Percentiles rank a stretch among this genome's conserved stretches.
phyloP scores from a whole-genome alignment of 208 protist genomes.

The Trypanosoma scelopori region DNA sequence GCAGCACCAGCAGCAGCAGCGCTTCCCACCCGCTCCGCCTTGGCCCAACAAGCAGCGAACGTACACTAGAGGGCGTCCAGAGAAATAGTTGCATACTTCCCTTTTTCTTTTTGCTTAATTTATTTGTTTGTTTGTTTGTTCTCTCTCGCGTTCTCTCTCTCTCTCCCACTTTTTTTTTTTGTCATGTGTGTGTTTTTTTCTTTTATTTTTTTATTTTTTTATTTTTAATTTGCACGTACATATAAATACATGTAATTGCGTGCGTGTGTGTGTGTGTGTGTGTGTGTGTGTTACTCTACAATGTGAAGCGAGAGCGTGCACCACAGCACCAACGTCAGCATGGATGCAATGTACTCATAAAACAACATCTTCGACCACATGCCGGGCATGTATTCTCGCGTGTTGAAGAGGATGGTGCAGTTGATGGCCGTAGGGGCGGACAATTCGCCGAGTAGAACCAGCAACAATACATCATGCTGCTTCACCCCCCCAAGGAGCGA shows the following conservation, averaged over 20 bases:
- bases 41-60: no score
- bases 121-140: no score
- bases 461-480: conserved; percentile 58
- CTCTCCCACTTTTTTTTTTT: conserved; percentile 5
- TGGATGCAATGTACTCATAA: conserved; percentile 71
- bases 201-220: conserved; percentile 2
- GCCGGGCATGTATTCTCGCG: conserved; percentile 59
- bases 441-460: conserved; percentile 69
- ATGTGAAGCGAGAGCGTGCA: conserved; percentile 39
- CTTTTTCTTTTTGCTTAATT: no score
- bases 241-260: no score
- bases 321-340: conserved; percentile 63
- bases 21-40: no score
- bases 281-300: neutral
- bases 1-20: no score
- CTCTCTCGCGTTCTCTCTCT: neutral
- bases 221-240: neutral
- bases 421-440: conserved; percentile 79
- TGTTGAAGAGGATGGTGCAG: conserved; percentile 68
- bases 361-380: conserved; percentile 80
- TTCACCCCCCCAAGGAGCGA: conserved; percentile 55
- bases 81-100: no score
- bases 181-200: neutral
- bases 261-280: no score
- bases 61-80: no score